Base-by-base conservation (phyloP, 1,284 basidiomycete genomes). In the Heterobasidion parviporum region DNA sequence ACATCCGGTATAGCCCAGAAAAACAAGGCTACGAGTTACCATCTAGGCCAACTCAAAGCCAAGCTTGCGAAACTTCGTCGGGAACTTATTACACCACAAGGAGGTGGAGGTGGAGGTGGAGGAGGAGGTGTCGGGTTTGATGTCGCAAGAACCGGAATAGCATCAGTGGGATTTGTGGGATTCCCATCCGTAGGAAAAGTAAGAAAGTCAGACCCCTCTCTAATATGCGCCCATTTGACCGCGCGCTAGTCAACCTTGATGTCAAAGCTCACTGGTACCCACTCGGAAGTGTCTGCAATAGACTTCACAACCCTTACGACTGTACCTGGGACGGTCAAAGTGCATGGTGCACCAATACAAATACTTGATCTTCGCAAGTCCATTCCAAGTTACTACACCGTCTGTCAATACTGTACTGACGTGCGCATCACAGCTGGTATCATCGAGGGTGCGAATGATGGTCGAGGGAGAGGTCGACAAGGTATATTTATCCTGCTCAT, bases 391-490 rank as follows among this genome's bases (percentile, higher is more conserved):
- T 26, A 26, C 26, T 26, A 26, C 26, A 4, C 57, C 63, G 41
- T 61, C 52, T 56, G 45, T 43, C 57, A 49, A 15, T 41, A 56
- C 20, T 45, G 56, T 48, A 61, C 45, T 58, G 26, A 46, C 43
- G 47, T 53, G 47, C 54, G 15, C 51, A 54, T 26, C 34, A 50
- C 58, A 92, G 89, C 93, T 60, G 96, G 96, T 80, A 99, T 99
- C 62, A 99, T 99, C 62, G 97, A 99, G 72, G 97, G 97, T 64
- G 97, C 97, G 36, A 96, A 96, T 68, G 97, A 99, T 67, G 96
- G 96, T 61, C 89, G 94, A 72, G 97, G 97, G 74, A 81, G 97
- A 79, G 97, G 97, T 80, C 85, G 92, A 65, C 97, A 99, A 81
- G 96, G 87, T 79, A 64, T 58, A 77, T 71, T 35, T 35, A 8